Evolutionary conservation across 768 basidiomycete species (phyloP).

Genomic region (Pisolithus sp.): DNA sequence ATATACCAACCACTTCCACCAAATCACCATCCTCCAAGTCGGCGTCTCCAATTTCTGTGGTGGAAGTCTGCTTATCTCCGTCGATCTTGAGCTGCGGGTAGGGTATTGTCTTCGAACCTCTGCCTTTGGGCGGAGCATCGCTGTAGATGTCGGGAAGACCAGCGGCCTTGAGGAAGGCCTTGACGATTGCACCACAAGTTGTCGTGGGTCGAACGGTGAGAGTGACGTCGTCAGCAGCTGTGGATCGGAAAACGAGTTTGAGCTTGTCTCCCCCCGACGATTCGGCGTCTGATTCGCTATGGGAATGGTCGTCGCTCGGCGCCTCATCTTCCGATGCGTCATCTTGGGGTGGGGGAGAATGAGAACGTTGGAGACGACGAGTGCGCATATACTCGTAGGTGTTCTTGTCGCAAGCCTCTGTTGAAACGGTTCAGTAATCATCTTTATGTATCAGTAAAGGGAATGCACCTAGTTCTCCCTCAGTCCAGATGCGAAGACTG

Average conservation of each 20-base stretch:
- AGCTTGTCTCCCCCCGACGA: conserved; percentile 42
- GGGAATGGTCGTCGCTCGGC: not conserved
- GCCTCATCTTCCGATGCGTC: conserved; percentile 2
- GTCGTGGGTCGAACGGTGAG: conserved; percentile 70
- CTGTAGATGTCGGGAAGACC: conserved; percentile 53
- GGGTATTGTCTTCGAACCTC: conserved; percentile 19
- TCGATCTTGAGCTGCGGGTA: conserved; percentile 49
- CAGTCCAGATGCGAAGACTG: conserved; percentile 59
- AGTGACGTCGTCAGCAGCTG: conserved; percentile 40
- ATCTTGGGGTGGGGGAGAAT: conserved; percentile 23
- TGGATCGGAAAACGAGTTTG: conserved; percentile 61
- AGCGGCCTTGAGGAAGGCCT: conserved; percentile 66
- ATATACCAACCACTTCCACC: conserved; percentile 66
- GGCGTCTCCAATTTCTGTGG: conserved; percentile 53
- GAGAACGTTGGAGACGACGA: conserved; percentile 23
- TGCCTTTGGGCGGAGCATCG: conserved; percentile 27
- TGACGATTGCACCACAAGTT: conserved; percentile 69
- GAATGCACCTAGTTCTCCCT: conserved; percentile 57
- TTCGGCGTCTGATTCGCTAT: conserved; percentile 31
- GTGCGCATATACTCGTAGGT: conserved; percentile 60
- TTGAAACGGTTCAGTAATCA: conserved; percentile 6
- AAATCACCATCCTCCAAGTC: conserved; percentile 78
- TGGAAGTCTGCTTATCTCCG: conserved; percentile 62
- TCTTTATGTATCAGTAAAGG: not conserved
- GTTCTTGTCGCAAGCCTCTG: conserved; percentile 60